These are phyloP conservation scores for Schizonepeta tenuifolia DNA, from an alignment of 257 asterid species.

Conservation along the genomic window DNA sequence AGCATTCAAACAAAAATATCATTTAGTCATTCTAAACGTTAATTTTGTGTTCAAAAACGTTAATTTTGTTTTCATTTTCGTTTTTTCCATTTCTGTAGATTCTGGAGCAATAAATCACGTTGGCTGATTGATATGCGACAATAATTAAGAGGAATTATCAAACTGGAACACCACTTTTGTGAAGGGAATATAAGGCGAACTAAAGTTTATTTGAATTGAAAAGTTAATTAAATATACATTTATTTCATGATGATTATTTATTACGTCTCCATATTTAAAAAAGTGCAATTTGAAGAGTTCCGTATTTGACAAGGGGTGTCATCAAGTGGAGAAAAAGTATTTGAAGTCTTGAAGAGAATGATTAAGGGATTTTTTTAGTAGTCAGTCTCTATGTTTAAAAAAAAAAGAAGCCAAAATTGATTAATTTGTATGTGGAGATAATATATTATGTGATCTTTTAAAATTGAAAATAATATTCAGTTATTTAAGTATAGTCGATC, in stretches of 20 bases:
- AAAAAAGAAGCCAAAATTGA: background rate
- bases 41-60: background rate
- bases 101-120: background rate
- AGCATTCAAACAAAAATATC: background rate
- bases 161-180: background rate
- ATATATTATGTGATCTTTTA: too few species aligned
- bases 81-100: background rate
- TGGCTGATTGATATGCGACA: background rate
- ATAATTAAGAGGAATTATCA: background rate
- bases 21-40: background rate
- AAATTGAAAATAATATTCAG: too few species aligned
- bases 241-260: background rate
- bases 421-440: background rate
- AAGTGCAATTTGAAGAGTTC: slow-evolving; percentile 7
- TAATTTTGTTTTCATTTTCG: background rate
- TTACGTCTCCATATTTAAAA: background rate
- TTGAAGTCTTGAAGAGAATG: background rate
- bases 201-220: background rate
- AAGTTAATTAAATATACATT: background rate
- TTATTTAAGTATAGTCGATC: too few species aligned
- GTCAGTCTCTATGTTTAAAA: background rate
- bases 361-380: background rate
- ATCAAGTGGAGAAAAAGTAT: background rate
- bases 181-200: background rate
- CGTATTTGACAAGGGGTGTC: slow-evolving; percentile 29